Conservation (phyloP, 2,329 filamentous ascomycete species). For the Exutisphaerella laricina region DNA sequence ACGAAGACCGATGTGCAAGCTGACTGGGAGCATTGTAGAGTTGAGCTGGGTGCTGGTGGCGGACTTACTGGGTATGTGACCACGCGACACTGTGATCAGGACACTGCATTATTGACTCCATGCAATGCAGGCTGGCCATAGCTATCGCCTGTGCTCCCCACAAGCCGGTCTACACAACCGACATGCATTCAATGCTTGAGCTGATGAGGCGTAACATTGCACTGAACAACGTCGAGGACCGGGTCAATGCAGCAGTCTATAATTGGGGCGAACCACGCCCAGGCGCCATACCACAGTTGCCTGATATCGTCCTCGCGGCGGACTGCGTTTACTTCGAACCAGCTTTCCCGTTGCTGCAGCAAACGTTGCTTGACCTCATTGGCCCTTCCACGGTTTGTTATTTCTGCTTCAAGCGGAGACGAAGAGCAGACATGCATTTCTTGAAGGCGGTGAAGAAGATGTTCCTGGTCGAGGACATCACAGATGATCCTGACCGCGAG, state of each 20-base stretch:
- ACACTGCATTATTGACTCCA: conserved; percentile 9
- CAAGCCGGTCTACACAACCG: conserved; percentile 68
- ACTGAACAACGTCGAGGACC: conserved; percentile 65
- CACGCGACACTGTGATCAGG: conserved; percentile 1
- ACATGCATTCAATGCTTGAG: conserved; percentile 77
- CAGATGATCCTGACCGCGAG: conserved; percentile 45
- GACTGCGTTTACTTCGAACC: conserved; percentile 98
- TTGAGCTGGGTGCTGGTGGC: conserved; percentile 88
- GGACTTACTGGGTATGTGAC: conserved; percentile 64
- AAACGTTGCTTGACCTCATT: conserved; percentile 70
- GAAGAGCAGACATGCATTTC: conserved; percentile 59
- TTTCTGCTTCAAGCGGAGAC: conserved; percentile 93
- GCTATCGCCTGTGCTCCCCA: conserved; percentile 48
- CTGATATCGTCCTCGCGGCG: conserved; percentile 78
- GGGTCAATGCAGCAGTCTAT: conserved; percentile 63
- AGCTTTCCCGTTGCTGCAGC: conserved; percentile 79
- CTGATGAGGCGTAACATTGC: conserved; percentile 82
- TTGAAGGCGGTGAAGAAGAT: conserved; percentile 41
- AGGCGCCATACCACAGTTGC: conserved; percentile 49
- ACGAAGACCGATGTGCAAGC: too few species aligned
- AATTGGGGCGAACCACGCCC: conserved; percentile 62
- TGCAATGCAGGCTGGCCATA: conserved; percentile 47
- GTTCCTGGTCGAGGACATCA: conserved; percentile 33
- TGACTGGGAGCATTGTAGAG: conserved; percentile 45
- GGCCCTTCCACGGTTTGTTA: conserved; percentile 61